Evolutionary conservation across 2,329 filamentous ascomycete genomes (phyloP), one percentile per base, ranked within the genome.

Genomic region (Raffaelea deltoideospora): DNA sequence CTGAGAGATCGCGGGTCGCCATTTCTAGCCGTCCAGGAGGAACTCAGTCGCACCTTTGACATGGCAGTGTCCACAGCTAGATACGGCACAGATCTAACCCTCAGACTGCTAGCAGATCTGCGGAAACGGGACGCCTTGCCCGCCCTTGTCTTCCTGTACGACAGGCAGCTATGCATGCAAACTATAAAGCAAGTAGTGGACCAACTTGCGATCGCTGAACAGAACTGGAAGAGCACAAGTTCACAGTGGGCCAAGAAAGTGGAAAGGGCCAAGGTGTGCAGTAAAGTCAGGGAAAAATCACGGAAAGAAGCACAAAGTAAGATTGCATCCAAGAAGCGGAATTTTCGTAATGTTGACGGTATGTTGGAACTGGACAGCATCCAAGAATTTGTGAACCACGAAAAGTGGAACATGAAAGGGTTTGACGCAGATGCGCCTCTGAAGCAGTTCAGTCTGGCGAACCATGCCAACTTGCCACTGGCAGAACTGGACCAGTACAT

Each of bases 71-170:
- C 23, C 21, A 19, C 18, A 23, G 24, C 29, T 8, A 27, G 38
- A 5, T 34, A 39, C 13, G 34, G 46, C 54, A 22, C 46, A 49
- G 18, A 68, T 64, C 10, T 72, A 67, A 3, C 55, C 34, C 21
- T 58, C 15, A 65, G 72, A 1, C 55, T 83, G 22, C 58, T 79
- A 0, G 63, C 59, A 14, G 65, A 74, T 23, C 60, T 86, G 1
- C 68, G 82, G 15, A 27, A 31, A 3, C 69, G 74, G 38, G 67
- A 72, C 38, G 78, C 76, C 0, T 61, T 88, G 1, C 82, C 81
- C 0, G 80, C 77, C 0, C 73, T 88, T 11, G 53, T 86, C 2
- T 88, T 88, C 61, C 82, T 83, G 49, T 88, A 82, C 46, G 77
- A 86, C 44, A 72, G 79, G 33, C 53, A 54, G 2, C 54, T 59